phyloP scores from a whole-genome alignment of 352 stramenopile species.

The Peronospora tabacina region DNA sequence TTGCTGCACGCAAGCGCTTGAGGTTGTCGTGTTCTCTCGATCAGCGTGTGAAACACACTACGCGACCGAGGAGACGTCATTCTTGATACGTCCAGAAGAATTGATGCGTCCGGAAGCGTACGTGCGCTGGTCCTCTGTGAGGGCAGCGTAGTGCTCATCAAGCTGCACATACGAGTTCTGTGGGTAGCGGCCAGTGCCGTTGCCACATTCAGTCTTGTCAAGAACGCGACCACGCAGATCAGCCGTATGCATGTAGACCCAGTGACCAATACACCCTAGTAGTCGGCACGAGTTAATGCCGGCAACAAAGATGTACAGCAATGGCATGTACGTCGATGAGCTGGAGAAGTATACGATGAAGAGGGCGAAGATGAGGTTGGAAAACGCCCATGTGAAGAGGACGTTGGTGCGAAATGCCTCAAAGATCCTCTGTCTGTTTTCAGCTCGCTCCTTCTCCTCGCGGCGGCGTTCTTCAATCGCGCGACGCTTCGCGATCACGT shows the following conservation, averaged over 20 bases:
- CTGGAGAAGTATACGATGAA: conserved; percentile 61
- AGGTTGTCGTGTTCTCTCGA: conserved; percentile 9
- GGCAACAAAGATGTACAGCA: conserved; percentile 64
- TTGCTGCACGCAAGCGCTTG: conserved; percentile 14
- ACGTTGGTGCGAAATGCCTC: conserved; percentile 82
- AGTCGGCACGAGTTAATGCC: conserved; percentile 62
- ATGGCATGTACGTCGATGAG: conserved; percentile 50
- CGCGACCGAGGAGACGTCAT: conserved; percentile 25
- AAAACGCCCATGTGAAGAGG: conserved; percentile 69
- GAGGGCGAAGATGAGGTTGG: conserved; percentile 75
- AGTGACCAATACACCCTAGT: conserved; percentile 58
- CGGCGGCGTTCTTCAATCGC: conserved; percentile 60
- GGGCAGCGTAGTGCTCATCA: conserved; percentile 63
- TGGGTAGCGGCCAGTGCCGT: conserved; percentile 39
- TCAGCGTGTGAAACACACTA: conserved; percentile 9
- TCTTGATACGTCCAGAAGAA: conserved; percentile 23
- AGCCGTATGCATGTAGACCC: conserved; percentile 59
- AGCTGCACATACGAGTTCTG: conserved; percentile 56
- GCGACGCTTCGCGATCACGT: conserved; percentile 70
- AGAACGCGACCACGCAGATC: conserved; percentile 32
- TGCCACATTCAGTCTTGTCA: conserved; percentile 50
- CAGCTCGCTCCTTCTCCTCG: conserved; percentile 41
- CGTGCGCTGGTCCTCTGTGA: conserved; percentile 54
- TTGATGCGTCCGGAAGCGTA: conserved; percentile 42
- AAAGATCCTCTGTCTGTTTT: conserved; percentile 73